A percentile compares a stretch with the other conserved stretches of the same genome.
phyloP scores from a whole-genome alignment of 2,329 filamentous ascomycete genomes.

The Aureobasidium sp. region DNA sequence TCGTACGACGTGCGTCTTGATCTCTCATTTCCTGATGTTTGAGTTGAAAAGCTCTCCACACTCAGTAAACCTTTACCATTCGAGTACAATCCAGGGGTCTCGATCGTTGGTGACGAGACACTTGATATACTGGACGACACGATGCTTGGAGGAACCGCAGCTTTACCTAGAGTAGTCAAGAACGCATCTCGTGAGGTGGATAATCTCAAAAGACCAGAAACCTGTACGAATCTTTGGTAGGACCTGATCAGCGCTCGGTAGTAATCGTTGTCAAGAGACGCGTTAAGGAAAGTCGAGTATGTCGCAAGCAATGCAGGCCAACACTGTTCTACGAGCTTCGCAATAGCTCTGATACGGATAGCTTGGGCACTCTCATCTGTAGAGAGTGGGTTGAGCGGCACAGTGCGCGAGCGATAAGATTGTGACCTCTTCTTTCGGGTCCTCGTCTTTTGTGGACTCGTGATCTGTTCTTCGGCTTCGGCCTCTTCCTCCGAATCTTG shows the following conservation, averaged over 20 bases:
- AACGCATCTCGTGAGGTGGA: slow-evolving; percentile 88
- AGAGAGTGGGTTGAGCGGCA: slow-evolving; percentile 76
- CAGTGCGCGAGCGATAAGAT: slow-evolving; percentile 66
- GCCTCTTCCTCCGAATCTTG: slow-evolving; percentile 37
- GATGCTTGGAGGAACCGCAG: slow-evolving; percentile 77
- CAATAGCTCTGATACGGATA: slow-evolving; percentile 66
- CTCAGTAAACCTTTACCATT: slow-evolving; percentile 68
- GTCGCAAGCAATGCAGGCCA: slow-evolving; percentile 95
- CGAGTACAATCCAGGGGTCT: slow-evolving; percentile 55
- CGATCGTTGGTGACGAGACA: slow-evolving; percentile 32
- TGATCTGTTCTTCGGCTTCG: slow-evolving; percentile 31
- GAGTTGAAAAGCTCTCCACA: slow-evolving; percentile 62
- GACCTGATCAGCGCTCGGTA: slow-evolving; percentile 88
- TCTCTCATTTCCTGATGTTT: slow-evolving; percentile 48
- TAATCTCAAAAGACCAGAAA: slow-evolving; percentile 79
- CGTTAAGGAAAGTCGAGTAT: slow-evolving; percentile 91
- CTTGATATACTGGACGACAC: slow-evolving; percentile 34
- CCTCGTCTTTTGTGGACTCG: slow-evolving; percentile 27
- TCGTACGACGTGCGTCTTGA: slow-evolving; percentile 48
- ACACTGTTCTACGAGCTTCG: slow-evolving; percentile 78
- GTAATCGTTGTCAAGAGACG: slow-evolving; percentile 84
- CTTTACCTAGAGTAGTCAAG: slow-evolving; percentile 86
- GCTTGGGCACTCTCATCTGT: slow-evolving; percentile 66
- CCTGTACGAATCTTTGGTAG: slow-evolving; percentile 92
- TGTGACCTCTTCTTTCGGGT: slow-evolving; percentile 48